phyloP scores from a whole-genome alignment of 805 yeast genomes.

The Candida pseudofarinosa region DNA sequence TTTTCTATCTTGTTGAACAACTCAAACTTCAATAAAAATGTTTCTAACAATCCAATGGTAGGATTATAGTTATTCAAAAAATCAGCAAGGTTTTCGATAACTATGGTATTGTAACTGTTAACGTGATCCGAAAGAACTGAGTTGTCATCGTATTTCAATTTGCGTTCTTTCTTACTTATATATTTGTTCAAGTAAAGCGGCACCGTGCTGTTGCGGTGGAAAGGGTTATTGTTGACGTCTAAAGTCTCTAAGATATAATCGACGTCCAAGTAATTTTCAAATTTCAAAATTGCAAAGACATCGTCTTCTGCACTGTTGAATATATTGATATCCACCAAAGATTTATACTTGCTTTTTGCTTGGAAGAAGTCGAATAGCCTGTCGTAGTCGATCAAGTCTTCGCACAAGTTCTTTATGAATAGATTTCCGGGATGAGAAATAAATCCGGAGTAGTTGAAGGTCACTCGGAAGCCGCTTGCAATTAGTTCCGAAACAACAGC shows the following conservation, averaged over 20 bases:
- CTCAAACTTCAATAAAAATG: slow-evolving; percentile 40
- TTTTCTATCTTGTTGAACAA: slow-evolving; percentile 47
- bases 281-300: slow-evolving; percentile 27
- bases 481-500: slow-evolving; percentile 9
- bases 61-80: slow-evolving; percentile 46
- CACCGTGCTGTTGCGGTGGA: slow-evolving; percentile 22
- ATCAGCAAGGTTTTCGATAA: slow-evolving; percentile 45
- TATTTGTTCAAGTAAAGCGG: slow-evolving; percentile 57
- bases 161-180: slow-evolving; percentile 60
- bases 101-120: slow-evolving; percentile 20
- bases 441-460: slow-evolving; percentile 25
- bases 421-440: slow-evolving; percentile 56
- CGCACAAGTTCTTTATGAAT: slow-evolving; percentile 48
- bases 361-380: slow-evolving; percentile 22
- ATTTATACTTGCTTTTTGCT: slow-evolving; percentile 12
- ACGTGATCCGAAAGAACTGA: slow-evolving; percentile 7
- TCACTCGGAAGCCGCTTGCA: slow-evolving; percentile 7
- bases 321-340: slow-evolving; percentile 19
- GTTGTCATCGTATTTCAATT: slow-evolving; percentile 28
- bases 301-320: slow-evolving; percentile 15
- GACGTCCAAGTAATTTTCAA: slow-evolving; percentile 31
- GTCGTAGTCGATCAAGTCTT: slow-evolving; percentile 30
- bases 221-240: slow-evolving; percentile 15
- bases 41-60: slow-evolving; percentile 33
- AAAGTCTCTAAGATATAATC: slow-evolving; percentile 20